These are phyloP conservation scores for Pythium graminicola DNA, from an alignment of 352 stramenopile genomes.

Conservation along the genomic window DNA sequence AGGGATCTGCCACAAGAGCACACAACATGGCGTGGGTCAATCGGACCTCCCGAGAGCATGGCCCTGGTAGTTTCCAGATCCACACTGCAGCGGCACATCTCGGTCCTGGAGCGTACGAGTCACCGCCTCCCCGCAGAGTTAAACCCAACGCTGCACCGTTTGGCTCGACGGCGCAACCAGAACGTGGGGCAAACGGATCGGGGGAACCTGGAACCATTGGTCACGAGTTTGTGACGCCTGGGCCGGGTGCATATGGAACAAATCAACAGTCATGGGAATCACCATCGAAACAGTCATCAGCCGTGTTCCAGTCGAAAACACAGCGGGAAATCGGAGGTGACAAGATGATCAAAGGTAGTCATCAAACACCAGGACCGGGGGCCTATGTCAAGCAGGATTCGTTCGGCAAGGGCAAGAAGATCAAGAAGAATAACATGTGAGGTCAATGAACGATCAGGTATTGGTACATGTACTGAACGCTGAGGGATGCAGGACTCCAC, in stretches of 20 bases:
- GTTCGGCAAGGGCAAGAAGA: conserved; percentile 38
- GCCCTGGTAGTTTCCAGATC: conserved; percentile 28
- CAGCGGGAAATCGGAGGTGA: conserved; percentile 30
- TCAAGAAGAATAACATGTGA: conserved; percentile 27
- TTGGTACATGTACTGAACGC: neutral
- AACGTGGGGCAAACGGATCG: conserved; percentile 31
- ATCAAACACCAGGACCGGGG: conserved; percentile 48
- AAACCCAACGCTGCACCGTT: conserved; percentile 56
- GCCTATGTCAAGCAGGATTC: conserved; percentile 47
- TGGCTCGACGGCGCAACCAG: conserved; percentile 43
- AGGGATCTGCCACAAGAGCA: too few species aligned
- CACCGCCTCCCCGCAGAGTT: conserved; percentile 25
- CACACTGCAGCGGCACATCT: conserved; percentile 26
- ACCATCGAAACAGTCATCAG: conserved; percentile 41
- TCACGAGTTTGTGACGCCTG: conserved; percentile 45
- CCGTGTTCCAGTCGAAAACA: conserved; percentile 55
- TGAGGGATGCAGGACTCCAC: neutral
- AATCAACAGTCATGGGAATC: conserved; percentile 52
- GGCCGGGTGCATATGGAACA: conserved; percentile 41
- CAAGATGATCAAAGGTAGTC: conserved; percentile 24
- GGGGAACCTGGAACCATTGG: conserved; percentile 21
- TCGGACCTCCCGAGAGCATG: conserved; percentile 52
- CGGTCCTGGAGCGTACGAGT: conserved; percentile 61
- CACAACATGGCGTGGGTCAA: conserved; percentile 63
- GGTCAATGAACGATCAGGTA: neutral